Evolutionary conservation across 352 stramenopile genomes (phyloP).

Genomic region (Phytophthora europaea): DNA sequence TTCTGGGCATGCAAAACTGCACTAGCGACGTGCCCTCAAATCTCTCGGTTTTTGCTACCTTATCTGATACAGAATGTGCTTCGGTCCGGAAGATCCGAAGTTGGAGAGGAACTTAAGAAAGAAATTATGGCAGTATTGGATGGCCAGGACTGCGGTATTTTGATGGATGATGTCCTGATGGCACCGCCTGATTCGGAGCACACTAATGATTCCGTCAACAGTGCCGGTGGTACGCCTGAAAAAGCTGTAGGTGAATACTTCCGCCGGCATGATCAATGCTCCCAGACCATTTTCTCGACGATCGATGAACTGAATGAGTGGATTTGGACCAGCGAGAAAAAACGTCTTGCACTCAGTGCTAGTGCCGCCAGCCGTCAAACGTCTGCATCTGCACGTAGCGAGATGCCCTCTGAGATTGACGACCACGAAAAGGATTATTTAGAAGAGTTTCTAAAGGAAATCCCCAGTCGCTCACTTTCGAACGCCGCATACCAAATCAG

Average conservation of each 20-base stretch:
- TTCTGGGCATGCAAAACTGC: conserved; percentile 76
- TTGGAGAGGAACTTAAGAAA: conserved; percentile 80
- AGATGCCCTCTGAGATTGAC: conserved; percentile 64
- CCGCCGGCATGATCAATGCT: conserved; percentile 87
- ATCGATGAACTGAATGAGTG: conserved; percentile 92
- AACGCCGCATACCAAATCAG: conserved; percentile 78
- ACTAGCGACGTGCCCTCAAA: conserved; percentile 74
- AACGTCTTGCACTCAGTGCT: conserved; percentile 67
- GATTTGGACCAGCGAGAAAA: conserved; percentile 89
- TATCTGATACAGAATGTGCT: conserved; percentile 91
- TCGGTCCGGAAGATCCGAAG: conserved; percentile 63
- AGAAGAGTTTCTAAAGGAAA: conserved; percentile 82
- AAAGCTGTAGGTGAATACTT: conserved; percentile 65
- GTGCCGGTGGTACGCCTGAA: conserved; percentile 3
- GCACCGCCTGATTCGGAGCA: conserved; percentile 38
- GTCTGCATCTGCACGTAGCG: conserved; percentile 48
- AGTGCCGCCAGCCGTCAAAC: conserved; percentile 56
- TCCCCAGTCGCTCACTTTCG: conserved; percentile 71
- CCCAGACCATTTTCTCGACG: conserved; percentile 87
- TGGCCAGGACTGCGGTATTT: conserved; percentile 70
- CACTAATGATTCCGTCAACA: conserved; percentile 25
- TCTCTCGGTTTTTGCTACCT: conserved; percentile 83
- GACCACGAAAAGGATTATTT: conserved; percentile 84
- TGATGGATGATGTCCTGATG: conserved; percentile 61
- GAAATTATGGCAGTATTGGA: conserved; percentile 87